phyloP scores from a whole-genome alignment of 2,329 filamentous ascomycete species.

The Alternaria sp. region DNA sequence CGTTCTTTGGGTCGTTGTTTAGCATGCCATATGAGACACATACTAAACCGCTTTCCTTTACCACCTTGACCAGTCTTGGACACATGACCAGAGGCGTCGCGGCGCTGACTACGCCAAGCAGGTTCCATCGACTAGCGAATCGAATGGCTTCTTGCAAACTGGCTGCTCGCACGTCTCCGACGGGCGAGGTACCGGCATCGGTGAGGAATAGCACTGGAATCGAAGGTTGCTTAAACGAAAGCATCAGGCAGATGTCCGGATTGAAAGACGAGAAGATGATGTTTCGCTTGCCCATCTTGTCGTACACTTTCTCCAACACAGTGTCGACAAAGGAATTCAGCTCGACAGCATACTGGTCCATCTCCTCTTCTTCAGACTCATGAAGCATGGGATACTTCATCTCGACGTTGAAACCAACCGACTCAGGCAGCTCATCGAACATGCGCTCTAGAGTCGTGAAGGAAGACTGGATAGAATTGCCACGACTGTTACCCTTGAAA shows the following conservation, averaged over 20 bases:
- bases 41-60: slow-evolving; percentile 92
- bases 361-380: slow-evolving; percentile 93
- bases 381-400: slow-evolving; percentile 99
- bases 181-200: slow-evolving; percentile 81
- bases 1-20: slow-evolving; percentile 88
- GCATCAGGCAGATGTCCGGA: slow-evolving; percentile 91
- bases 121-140: slow-evolving; percentile 93
- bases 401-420: slow-evolving; percentile 97
- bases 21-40: slow-evolving; percentile 92
- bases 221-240: slow-evolving; percentile 96
- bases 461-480: slow-evolving; percentile 92
- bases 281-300: slow-evolving; percentile 81
- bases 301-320: slow-evolving; percentile 88
- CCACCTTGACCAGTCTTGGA: slow-evolving; percentile 86
- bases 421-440: slow-evolving; percentile 82
- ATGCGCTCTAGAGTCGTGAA: slow-evolving; percentile 96
- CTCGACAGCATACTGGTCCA: slow-evolving; percentile 96
- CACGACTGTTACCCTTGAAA: slow-evolving; percentile 93
- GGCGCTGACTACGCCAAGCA: slow-evolving; percentile 90
- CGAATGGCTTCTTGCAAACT: slow-evolving; percentile 95
- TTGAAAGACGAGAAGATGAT: slow-evolving; percentile 98
- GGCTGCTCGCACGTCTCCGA: slow-evolving; percentile 88
- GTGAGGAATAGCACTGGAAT: slow-evolving; percentile 96
- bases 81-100: slow-evolving; percentile 89
- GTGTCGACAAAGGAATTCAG: slow-evolving; percentile 97